Evolutionary conservation across 1,284 basidiomycete species (phyloP).

Genomic region (Bjerkandera adusta): DNA sequence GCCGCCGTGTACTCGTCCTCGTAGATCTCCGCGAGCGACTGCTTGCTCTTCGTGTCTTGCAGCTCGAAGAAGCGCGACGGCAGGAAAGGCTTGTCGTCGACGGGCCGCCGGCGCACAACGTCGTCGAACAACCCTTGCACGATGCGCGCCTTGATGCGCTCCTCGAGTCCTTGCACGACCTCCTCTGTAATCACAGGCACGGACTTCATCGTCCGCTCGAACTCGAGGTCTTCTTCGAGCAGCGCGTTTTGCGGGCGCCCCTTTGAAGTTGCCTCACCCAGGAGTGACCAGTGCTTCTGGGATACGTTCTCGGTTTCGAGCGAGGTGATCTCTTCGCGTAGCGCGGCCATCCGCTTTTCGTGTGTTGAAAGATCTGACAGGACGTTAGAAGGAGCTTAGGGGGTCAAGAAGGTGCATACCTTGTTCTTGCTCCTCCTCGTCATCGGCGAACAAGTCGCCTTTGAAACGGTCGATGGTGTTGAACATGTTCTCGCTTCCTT

Average conservation of each 20-base stretch:
- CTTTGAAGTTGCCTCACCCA: slow-evolving; percentile 86
- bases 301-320: slow-evolving; percentile 73
- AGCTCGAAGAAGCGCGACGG: slow-evolving; percentile 90
- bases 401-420: slow-evolving; percentile 30
- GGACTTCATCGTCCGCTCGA: slow-evolving; percentile 86
- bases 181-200: slow-evolving; percentile 93
- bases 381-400: background rate
- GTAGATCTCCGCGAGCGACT: slow-evolving; percentile 95
- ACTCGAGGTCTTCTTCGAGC: slow-evolving; percentile 93
- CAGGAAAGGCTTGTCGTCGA: slow-evolving; percentile 86
- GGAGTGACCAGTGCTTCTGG: slow-evolving; percentile 84
- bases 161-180: slow-evolving; percentile 80
- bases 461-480: slow-evolving; percentile 59
- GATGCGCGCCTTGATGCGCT: slow-evolving; percentile 90
- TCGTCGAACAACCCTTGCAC: slow-evolving; percentile 89
- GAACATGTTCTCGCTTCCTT: slow-evolving; percentile 21
- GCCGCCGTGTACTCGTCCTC: slow-evolving; percentile 87
- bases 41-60: slow-evolving; percentile 83
- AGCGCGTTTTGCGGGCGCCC: slow-evolving; percentile 89
- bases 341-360: slow-evolving; percentile 57
- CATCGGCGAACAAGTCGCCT: slow-evolving; percentile 69
- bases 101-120: slow-evolving; percentile 76
- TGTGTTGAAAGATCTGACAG: slow-evolving; percentile 50
- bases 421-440: slow-evolving; percentile 34
- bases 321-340: slow-evolving; percentile 66